Evolutionary conservation across 1,284 basidiomycete species (phyloP), one percentile per base, ranked within the genome.

Genomic region (Malassezia sp.): DNA sequence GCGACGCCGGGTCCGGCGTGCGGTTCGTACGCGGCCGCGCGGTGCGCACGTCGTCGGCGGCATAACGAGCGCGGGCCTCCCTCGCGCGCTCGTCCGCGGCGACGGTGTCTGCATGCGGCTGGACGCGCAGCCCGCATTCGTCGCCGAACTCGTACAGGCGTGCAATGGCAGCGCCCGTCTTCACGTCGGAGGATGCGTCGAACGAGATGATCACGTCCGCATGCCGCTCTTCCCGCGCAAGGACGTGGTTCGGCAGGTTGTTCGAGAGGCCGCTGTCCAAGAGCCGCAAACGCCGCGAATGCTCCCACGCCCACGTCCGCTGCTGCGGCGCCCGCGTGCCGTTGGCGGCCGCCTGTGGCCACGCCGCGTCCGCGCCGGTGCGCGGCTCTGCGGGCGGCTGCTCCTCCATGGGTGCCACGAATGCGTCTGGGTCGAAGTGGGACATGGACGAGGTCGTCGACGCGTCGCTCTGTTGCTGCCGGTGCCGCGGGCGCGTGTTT

Each of bases 181-280:
- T 61, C 20, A 66, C 61, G 42, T 67, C 63, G 4, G 63, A 66
- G 1, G 63, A 66, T n/a, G 64, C 54, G 46, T 67, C 64, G n/a
- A 67, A 63, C 17, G 61, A 54, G 31, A 66, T 42, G 45, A 67
- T 53, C 42, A 67, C 52, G 42, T 67, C 63, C 1, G 61, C 63
- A 3, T 43, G 22, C 22, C 64, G 52, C 45, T 54, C 45, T 4
- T 35, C 38, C 17, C 57, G 54, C 5, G 57, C 53, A 17, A 67
- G 51, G 4, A 67, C 45, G 47, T 67, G 64, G 40, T 55, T 65
- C 24, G 65, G 65, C n/a, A 67, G 52, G 40, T 67, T 68, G 60
- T 68, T 68, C 29, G 61, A 62, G 43, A 64, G 55, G 10, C 63
- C 63, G 4, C 56, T 52, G 42, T 66, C 63, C 61, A 68, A 64